Evolutionary conservation across 768 basidiomycete species (phyloP).

Genomic region (Russula griseocarnosa): DNA sequence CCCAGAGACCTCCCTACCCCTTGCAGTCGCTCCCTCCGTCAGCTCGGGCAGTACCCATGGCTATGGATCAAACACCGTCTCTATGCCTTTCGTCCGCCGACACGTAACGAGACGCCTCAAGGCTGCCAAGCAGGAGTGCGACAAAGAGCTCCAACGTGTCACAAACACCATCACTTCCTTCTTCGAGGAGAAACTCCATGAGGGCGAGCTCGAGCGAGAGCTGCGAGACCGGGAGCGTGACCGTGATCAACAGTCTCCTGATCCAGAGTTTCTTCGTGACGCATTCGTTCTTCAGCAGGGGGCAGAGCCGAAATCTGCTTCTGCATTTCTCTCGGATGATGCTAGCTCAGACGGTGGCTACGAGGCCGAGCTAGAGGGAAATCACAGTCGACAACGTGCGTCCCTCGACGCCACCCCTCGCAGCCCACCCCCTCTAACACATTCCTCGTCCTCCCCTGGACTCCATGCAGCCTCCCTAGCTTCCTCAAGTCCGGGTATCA

Average conservation of each 20-base stretch:
- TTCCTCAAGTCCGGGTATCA: constrained; percentile 62
- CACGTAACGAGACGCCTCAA: constrained; percentile 92
- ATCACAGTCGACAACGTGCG: constrained; percentile 71
- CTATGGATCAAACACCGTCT: constrained; percentile 70
- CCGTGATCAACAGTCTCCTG: constrained; percentile 47
- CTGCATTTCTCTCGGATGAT: constrained; percentile 61
- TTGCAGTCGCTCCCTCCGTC: constrained; percentile 31
- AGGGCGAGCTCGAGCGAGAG: constrained; percentile 64
- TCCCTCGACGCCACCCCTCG: constrained; percentile 46
- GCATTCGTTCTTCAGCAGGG: constrained; percentile 52
- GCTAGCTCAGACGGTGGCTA: constrained; percentile 79
- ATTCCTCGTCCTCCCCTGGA: constrained; percentile 52
- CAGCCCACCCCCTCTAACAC: constrained; percentile 45
- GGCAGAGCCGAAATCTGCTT: constrained; percentile 51
- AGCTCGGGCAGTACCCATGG: constrained; percentile 38
- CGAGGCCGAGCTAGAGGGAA: constrained; percentile 67
- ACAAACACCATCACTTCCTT: constrained; percentile 91
- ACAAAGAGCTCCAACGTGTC: constrained; percentile 92
- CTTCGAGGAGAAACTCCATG: constrained; percentile 86
- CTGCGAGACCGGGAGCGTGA: constrained; percentile 39
- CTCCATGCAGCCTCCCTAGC: constrained; percentile 63
- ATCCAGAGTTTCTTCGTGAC: constrained; percentile 47
- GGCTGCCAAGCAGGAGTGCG: constrained; percentile 93
- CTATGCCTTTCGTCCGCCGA: constrained; percentile 88
- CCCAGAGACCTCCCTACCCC: constrained; percentile 51